Conservation (phyloP, 305 asterid genomes). For the Fraxinus sp. region DNA sequence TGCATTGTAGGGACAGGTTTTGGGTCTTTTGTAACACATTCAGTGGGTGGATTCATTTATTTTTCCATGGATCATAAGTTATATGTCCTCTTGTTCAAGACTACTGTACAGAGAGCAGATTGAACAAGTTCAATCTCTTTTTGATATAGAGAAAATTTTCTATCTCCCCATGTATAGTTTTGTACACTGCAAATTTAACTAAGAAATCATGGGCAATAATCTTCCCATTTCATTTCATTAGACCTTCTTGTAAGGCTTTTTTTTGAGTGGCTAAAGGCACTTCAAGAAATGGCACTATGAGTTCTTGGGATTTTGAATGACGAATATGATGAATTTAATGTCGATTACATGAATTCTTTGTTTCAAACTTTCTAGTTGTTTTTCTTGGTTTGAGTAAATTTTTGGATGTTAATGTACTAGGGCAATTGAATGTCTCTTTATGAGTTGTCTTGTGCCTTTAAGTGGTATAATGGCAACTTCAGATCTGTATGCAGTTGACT, state of each 20-base stretch:
- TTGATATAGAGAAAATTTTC: slow-evolving; percentile 27
- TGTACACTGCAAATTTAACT: slow-evolving; percentile 33
- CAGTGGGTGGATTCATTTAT: slow-evolving; percentile 88
- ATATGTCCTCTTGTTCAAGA: slow-evolving; percentile 76
- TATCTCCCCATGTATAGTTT: slow-evolving; percentile 22
- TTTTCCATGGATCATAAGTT: slow-evolving; percentile 90
- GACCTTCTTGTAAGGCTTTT: slow-evolving; percentile 7
- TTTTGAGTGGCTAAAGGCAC: background rate
- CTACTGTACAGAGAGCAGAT: slow-evolving; percentile 77
- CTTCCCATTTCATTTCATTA: slow-evolving; percentile 14
- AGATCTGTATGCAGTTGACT: background rate
- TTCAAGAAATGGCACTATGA: background rate
- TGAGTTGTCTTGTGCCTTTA: background rate
- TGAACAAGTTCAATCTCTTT: slow-evolving; percentile 18
- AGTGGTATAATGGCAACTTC: background rate
- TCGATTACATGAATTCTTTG: background rate
- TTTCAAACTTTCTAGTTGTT: background rate
- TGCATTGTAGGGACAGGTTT: slow-evolving; percentile 90
- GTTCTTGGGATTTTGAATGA: slow-evolving; percentile 10
- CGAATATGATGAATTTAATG: background rate
- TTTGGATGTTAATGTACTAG: slow-evolving; percentile 25
- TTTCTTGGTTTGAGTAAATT: slow-evolving; percentile 30
- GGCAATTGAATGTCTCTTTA: slow-evolving; percentile 17
- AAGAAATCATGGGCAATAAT: slow-evolving; percentile 22
- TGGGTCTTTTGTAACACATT: slow-evolving; percentile 92